phyloP scores from a whole-genome alignment of 1,284 basidiomycete genomes.

The Anthracocystis setariae region DNA sequence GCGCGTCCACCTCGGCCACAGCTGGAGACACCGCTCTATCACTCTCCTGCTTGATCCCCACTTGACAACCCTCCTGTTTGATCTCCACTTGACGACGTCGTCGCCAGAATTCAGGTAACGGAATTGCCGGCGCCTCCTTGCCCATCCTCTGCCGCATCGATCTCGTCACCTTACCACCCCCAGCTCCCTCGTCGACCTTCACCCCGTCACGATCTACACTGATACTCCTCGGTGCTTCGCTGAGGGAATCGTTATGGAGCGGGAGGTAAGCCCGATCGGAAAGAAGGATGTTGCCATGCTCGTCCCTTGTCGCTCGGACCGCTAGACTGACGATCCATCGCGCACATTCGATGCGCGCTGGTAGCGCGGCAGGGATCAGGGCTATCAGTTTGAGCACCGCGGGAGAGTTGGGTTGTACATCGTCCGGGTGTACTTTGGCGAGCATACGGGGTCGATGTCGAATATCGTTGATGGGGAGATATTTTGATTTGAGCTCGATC shows the following conservation, averaged over 20 bases:
- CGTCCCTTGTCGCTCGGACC: slow-evolving; percentile 25
- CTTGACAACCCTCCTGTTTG: background rate
- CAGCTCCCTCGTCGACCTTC: background rate
- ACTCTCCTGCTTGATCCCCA: background rate
- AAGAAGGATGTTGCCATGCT: slow-evolving; percentile 28
- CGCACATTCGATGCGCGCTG: slow-evolving; percentile 4
- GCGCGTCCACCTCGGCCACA: slow-evolving; percentile 2
- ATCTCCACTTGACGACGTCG: background rate
- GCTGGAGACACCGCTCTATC: background rate
- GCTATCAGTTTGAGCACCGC: slow-evolving; percentile 31
- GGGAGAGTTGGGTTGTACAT: slow-evolving; percentile 12
- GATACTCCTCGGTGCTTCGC: background rate
- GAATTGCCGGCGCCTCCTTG: slow-evolving; percentile 18
- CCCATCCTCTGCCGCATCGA: slow-evolving; percentile 21
- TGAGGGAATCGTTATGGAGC: background rate
- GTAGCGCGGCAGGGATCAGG: slow-evolving; percentile 27
- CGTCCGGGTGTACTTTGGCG: slow-evolving; percentile 23
- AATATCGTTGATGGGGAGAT: background rate
- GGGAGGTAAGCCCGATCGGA: slow-evolving; percentile 14
- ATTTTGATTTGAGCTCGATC: slow-evolving; percentile 33
- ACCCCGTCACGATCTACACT: background rate
- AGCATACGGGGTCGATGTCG: slow-evolving; percentile 22
- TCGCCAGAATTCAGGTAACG: slow-evolving; percentile 34
- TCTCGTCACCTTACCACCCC: slow-evolving; percentile 22
- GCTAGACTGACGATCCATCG: slow-evolving; percentile 23